A percentile compares a stretch with the other conserved stretches of the same genome.
Evolutionary conservation across 2,329 filamentous ascomycete species (phyloP).

Genomic region (Aspergillus sp.): DNA sequence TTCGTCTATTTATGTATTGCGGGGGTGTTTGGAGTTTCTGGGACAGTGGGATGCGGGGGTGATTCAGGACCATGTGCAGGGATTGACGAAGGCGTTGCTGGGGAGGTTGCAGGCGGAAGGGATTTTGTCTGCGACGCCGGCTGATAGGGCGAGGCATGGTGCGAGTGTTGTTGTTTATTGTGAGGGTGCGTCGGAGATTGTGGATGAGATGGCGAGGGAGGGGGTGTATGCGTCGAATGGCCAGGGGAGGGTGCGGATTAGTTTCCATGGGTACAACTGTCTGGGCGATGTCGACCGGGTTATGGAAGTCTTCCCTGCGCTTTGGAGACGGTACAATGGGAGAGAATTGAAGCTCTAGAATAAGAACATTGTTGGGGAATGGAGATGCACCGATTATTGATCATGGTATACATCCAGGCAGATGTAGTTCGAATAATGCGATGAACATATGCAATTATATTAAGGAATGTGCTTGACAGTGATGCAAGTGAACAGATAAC

Average conservation of each 20-base stretch:
- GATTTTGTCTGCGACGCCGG: neutral
- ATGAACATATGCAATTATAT: too few species aligned
- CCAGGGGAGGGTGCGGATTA: neutral
- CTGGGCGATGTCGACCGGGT: neutral
- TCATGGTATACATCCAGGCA: too few species aligned
- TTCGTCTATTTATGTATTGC: neutral
- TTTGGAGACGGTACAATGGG: neutral
- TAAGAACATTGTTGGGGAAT: too few species aligned
- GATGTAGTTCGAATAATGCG: too few species aligned
- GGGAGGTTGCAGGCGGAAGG: neutral
- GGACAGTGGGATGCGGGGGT: neutral
- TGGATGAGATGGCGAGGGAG: neutral
- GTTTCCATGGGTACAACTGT: neutral
- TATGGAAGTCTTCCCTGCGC: neutral
- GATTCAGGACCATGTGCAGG: neutral
- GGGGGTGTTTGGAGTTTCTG: neutral
- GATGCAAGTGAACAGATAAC: too few species aligned
- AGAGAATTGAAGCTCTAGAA: too few species aligned
- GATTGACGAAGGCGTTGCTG: neutral
- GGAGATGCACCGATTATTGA: too few species aligned
- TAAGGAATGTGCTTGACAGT: too few species aligned
- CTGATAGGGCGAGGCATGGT: neutral
- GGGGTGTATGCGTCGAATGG: conserved; percentile 1
- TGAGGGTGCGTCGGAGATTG: neutral
- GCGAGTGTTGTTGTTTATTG: neutral